These are phyloP conservation scores for Aspergillus sp. DNA, from an alignment of 2,329 filamentous ascomycete genomes.

Conservation along the genomic window DNA sequence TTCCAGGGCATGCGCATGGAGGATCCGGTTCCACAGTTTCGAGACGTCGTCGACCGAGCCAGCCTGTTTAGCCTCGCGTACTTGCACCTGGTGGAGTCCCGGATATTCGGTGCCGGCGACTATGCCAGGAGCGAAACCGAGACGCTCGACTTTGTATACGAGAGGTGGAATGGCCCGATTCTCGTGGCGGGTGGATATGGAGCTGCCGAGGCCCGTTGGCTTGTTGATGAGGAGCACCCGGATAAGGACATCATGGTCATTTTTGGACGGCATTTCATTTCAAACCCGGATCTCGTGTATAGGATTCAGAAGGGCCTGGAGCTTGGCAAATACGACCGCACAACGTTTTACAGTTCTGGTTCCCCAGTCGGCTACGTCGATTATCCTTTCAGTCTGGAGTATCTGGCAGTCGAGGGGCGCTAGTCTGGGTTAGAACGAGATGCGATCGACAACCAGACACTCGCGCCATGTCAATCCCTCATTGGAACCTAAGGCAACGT, in stretches of 20 bases:
- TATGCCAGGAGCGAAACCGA: conserved; percentile 39
- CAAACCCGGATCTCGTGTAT: conserved; percentile 53
- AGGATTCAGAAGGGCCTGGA: conserved; percentile 43
- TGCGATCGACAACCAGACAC: too few species aligned
- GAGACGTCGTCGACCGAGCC: conserved; percentile 58
- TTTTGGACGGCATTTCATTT: conserved; percentile 50
- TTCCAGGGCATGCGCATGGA: conserved; percentile 62
- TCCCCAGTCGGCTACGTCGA: conserved; percentile 46
- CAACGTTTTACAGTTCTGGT: conserved; percentile 46
- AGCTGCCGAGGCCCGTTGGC: conserved; percentile 43
- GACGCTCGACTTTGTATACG: conserved; percentile 49
- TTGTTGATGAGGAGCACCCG: conserved; percentile 38
- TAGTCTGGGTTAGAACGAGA: not conserved
- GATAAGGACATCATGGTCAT: conserved; percentile 39
- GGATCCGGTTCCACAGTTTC: conserved; percentile 58
- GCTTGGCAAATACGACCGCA: conserved; percentile 44
- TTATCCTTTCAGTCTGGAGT: conserved; percentile 40
- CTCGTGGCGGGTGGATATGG: conserved; percentile 57
- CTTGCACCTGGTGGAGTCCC: conserved; percentile 65
- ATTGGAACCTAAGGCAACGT: too few species aligned
- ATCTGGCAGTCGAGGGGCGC: not conserved
- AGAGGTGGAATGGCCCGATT: conserved; percentile 52
- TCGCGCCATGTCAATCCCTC: too few species aligned
- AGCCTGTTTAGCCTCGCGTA: conserved; percentile 62
- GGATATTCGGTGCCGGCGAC: conserved; percentile 42